phyloP scores from a whole-genome alignment of 192 early-diverging fungal genomes.

The Obelidium mucronatum region DNA sequence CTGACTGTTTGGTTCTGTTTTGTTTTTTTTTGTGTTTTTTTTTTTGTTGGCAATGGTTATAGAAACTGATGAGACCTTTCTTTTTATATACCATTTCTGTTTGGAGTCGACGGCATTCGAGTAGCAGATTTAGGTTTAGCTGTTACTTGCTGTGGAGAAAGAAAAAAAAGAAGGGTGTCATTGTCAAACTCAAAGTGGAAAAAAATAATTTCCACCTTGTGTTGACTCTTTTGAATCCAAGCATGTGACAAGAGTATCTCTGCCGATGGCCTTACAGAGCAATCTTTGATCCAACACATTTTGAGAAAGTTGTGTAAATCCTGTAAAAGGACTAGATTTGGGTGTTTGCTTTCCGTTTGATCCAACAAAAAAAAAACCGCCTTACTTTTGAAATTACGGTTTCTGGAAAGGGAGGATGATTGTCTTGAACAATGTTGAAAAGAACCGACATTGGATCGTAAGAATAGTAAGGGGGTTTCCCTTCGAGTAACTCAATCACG shows the following conservation, averaged over 20 bases:
- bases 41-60: no score
- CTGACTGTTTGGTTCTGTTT: not conserved
- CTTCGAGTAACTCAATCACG: constrained; percentile 89
- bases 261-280: constrained; percentile 74
- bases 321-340: no score
- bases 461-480: constrained; percentile 89
- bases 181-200: not conserved
- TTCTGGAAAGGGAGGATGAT: constrained; percentile 85
- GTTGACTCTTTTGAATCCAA: constrained; percentile 67
- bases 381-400: constrained; percentile 65
- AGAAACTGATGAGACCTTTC: no score
- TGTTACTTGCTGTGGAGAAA: not conserved
- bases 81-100: not conserved
- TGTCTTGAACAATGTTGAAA: constrained; percentile 86
- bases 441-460: constrained; percentile 89
- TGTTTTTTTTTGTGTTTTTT: not conserved
- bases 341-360: not conserved
- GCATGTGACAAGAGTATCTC: constrained; percentile 72
- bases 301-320: constrained; percentile 83
- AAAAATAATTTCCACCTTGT: constrained; percentile 11
- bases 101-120: not conserved
- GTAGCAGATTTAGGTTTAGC: not conserved
- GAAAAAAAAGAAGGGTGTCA: not conserved
- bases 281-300: constrained; percentile 87
- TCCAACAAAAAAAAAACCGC: not conserved